phyloP scores from a whole-genome alignment of 441 rosid species.

The Pelargonium cotyledonis region DNA sequence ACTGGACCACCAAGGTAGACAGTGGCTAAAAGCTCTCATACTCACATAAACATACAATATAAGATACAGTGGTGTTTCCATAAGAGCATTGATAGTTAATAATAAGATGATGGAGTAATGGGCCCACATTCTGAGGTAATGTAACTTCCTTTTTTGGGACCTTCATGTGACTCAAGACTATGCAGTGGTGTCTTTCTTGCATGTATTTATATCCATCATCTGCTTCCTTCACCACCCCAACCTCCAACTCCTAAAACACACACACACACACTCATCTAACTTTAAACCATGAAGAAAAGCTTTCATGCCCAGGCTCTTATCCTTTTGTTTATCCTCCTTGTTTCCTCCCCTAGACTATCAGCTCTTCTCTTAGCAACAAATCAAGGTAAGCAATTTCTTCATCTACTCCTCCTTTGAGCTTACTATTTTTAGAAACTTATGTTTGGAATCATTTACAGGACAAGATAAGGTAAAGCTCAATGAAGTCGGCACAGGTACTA shows the following conservation, averaged over 20 bases:
- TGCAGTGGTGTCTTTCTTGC: slow-evolving; percentile 14
- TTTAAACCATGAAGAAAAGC: slow-evolving; percentile 40
- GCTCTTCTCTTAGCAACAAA: slow-evolving; percentile 26
- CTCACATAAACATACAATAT: not conserved
- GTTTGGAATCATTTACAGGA: slow-evolving; percentile 23
- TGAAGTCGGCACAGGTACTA: not conserved
- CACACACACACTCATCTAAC: too few species aligned
- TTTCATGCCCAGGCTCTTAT: slow-evolving; percentile 28
- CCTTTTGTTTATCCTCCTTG: slow-evolving; percentile 29
- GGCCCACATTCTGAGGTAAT: slow-evolving; percentile 21
- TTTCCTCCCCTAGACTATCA: slow-evolving; percentile 29
- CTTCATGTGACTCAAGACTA: slow-evolving; percentile 18
- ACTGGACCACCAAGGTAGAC: slow-evolving; percentile 32
- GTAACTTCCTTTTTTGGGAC: slow-evolving; percentile 10
- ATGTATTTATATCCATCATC: slow-evolving; percentile 29
- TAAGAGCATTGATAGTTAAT: not conserved
- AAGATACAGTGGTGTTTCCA: not conserved
- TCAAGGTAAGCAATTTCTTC: slow-evolving; percentile 27
- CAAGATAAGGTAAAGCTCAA: slow-evolving; percentile 9
- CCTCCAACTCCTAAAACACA: slow-evolving; percentile 6
- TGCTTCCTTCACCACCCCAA: slow-evolving; percentile 13
- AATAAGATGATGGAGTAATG: slow-evolving; percentile 2
- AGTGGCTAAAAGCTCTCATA: slow-evolving; percentile 13
- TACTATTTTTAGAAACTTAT: slow-evolving; percentile 1
- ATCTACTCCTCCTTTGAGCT: not conserved